A percentile compares a stretch with the other conserved stretches of the same genome.
phyloP scores from a whole-genome alignment of 805 yeast genomes.

The Yarrowia osloensis region DNA sequence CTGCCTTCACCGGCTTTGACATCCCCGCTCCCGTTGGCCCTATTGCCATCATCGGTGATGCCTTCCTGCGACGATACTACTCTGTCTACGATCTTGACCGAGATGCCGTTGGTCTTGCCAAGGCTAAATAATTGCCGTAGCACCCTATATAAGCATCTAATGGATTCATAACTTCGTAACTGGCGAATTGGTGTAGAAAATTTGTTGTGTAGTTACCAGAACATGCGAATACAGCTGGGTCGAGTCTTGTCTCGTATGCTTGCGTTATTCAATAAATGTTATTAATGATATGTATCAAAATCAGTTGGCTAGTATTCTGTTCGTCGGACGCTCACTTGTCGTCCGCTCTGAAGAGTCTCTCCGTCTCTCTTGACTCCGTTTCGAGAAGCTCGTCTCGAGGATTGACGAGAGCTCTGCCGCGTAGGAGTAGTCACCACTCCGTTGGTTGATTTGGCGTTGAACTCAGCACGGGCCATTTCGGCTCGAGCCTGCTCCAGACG shows the following conservation, averaged over 20 bases:
- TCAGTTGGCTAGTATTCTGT: neutral
- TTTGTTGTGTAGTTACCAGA: no score
- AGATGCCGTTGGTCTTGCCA: conserved; percentile 93
- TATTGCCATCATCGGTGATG: conserved; percentile 93
- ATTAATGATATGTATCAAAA: neutral
- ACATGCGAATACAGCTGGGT: no score
- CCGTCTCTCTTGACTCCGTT: conserved; percentile 3
- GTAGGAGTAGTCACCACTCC: neutral
- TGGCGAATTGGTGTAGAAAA: no score
- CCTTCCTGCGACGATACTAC: conserved; percentile 93
- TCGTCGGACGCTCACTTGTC: neutral
- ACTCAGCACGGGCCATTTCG: neutral
- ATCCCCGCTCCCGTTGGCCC: conserved; percentile 97
- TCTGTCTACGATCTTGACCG: conserved; percentile 88
- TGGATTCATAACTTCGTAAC: conserved; percentile 6
- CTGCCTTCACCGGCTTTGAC: conserved; percentile 96
- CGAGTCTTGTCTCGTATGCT: no score
- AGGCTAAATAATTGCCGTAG: conserved; percentile 46
- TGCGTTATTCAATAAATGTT: no score
- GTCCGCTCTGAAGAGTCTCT: conserved; percentile 8
- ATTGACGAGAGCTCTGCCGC: neutral
- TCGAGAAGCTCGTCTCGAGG: neutral
- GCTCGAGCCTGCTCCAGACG: neutral
- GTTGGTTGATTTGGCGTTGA: neutral
- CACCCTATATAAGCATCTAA: conserved; percentile 18